These are phyloP conservation scores for Pecoramyces ruminantium DNA, from an alignment of 192 early-diverging fungal species.

Conservation along the genomic window DNA sequence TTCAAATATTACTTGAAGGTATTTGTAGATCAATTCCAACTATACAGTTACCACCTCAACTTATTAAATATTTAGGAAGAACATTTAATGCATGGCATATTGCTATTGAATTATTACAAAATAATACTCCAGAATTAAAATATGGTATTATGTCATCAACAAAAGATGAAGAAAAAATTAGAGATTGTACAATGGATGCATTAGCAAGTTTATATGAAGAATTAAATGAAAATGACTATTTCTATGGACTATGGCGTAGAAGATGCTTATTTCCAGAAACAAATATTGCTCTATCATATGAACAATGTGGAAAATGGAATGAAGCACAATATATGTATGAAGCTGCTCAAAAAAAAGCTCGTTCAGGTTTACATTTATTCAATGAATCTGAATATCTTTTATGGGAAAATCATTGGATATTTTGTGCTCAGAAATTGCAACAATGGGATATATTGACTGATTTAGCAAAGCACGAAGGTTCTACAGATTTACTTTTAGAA, in stretches of 20 bases:
- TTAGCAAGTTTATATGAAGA: constrained; percentile 65
- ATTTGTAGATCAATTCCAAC: constrained; percentile 52
- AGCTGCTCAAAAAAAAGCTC: constrained; percentile 77
- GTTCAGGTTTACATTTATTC: constrained; percentile 68
- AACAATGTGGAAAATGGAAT: constrained; percentile 84
- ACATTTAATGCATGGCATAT: constrained; percentile 85
- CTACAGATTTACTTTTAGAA: constrained; percentile 73
- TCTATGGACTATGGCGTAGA: constrained; percentile 79
- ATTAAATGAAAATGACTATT: constrained; percentile 85
- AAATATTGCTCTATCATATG: constrained; percentile 86
- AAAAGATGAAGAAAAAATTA: constrained; percentile 75
- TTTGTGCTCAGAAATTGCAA: constrained; percentile 75
- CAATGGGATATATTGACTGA: constrained; percentile 95
- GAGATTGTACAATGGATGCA: constrained; percentile 79
- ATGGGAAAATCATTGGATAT: constrained; percentile 97
- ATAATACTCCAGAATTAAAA: constrained; percentile 32
- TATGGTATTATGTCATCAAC: constrained; percentile 12
- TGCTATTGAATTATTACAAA: constrained; percentile 69
- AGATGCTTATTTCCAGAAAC: constrained; percentile 67
- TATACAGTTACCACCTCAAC: constrained; percentile 76
- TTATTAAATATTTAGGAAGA: constrained; percentile 84
- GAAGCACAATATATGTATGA: constrained; percentile 85
- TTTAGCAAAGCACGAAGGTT: constrained; percentile 74
- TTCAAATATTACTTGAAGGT: constrained; percentile 80
- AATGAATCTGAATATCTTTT: constrained; percentile 88